phyloP scores from a whole-genome alignment of 1,139 yeast species.

The Hyphopichia fennica region DNA sequence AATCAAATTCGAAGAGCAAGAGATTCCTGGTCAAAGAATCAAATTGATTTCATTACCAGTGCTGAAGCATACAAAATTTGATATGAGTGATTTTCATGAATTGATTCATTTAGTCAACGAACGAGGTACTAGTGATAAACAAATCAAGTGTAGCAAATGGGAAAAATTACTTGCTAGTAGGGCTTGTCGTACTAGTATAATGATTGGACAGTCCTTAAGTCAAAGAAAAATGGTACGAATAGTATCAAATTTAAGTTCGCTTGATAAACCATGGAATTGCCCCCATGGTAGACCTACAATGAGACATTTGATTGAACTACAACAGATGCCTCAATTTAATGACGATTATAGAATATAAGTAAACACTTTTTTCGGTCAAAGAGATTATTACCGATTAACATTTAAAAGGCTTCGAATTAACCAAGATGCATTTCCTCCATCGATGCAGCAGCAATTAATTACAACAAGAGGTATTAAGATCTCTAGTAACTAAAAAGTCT shows the following conservation, averaged over 20 bases:
- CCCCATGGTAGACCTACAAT: conserved; percentile 98
- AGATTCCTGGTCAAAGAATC: conserved; percentile 59
- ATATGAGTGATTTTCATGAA: conserved; percentile 70
- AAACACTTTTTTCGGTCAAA: too few relatives aligned
- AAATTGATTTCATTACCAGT: conserved; percentile 65
- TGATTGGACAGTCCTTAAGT: conserved; percentile 81
- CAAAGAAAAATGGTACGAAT: conserved; percentile 61
- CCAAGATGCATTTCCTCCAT: too few relatives aligned
- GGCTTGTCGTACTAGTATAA: conserved; percentile 90
- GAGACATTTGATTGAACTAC: conserved; percentile 76
- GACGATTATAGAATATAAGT: conserved; percentile 30
- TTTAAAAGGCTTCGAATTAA: too few relatives aligned
- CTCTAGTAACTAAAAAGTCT: too few relatives aligned
- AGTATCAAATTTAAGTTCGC: conserved; percentile 62
- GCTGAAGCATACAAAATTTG: conserved; percentile 69
- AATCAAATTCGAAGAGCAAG: conserved; percentile 46
- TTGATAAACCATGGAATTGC: conserved; percentile 98
- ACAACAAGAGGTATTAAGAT: too few relatives aligned
- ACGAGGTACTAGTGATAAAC: conserved; percentile 8
- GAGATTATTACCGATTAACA: too few relatives aligned
- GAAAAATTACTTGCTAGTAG: conserved; percentile 87
- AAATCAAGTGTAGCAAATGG: conserved; percentile 71
- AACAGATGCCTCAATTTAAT: conserved; percentile 45
- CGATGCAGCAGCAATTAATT: too few relatives aligned
- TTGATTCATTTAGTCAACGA: conserved; percentile 60